Evolutionary conservation across 2,329 filamentous ascomycete genomes (phyloP).

Genomic region (Stagonosporopsis tanaceti): DNA sequence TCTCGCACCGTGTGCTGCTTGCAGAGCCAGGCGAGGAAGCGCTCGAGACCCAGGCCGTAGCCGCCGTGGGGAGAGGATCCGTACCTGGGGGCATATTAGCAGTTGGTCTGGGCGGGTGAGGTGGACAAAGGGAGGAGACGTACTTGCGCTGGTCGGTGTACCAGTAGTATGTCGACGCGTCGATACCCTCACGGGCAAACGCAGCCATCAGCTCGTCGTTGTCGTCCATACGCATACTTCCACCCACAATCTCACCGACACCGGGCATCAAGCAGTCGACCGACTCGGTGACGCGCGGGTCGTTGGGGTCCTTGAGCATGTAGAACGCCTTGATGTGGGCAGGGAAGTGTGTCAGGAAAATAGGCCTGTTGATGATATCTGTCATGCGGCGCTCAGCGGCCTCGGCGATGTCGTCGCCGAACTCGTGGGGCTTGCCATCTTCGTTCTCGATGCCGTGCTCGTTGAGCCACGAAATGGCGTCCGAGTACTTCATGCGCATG

Average conservation of each 20-base stretch:
- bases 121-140: slow-evolving; percentile 51
- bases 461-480: slow-evolving; percentile 93
- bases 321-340: slow-evolving; percentile 98
- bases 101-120: not conserved
- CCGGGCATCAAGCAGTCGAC: slow-evolving; percentile 91
- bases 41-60: slow-evolving; percentile 91
- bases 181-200: slow-evolving; percentile 86
- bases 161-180: slow-evolving; percentile 92
- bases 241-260: slow-evolving; percentile 96
- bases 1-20: slow-evolving; percentile 71
- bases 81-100: slow-evolving; percentile 65
- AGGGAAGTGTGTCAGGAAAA: slow-evolving; percentile 97
- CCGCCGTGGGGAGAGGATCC: slow-evolving; percentile 91
- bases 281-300: slow-evolving; percentile 86
- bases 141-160: slow-evolving; percentile 97
- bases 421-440: slow-evolving; percentile 85
- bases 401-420: slow-evolving; percentile 98
- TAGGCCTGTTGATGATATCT: slow-evolving; percentile 92
- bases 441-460: slow-evolving; percentile 93
- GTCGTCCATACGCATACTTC: slow-evolving; percentile 94
- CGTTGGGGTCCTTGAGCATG: slow-evolving; percentile 87
- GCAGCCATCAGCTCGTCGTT: slow-evolving; percentile 85
- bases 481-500: slow-evolving; percentile 91
- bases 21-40: slow-evolving; percentile 74
- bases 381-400: slow-evolving; percentile 97